Percentiles rank a stretch among this genome's conserved stretches.
phyloP scores from a whole-genome alignment of 2,329 filamentous ascomycete species.

The Talaromyces sp. region DNA sequence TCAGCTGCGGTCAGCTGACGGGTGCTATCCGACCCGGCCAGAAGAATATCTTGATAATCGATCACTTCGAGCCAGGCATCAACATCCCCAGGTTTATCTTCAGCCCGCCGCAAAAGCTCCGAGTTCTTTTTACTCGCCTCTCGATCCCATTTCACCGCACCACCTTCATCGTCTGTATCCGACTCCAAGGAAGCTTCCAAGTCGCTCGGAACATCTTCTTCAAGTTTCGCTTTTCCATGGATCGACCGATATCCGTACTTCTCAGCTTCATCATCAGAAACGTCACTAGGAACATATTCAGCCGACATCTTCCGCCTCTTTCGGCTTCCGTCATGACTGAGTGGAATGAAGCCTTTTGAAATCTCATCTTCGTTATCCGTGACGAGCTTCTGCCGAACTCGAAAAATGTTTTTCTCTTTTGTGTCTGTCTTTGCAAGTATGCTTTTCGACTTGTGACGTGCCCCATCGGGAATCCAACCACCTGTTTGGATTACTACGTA shows the following conservation, averaged over 20 bases:
- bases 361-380: slow-evolving; percentile 22
- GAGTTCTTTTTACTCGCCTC: slow-evolving; percentile 46
- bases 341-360: slow-evolving; percentile 33
- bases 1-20: slow-evolving; percentile 58
- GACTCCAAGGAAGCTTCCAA: slow-evolving; percentile 50
- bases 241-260: slow-evolving; percentile 63
- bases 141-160: slow-evolving; percentile 41
- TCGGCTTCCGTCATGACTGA: slow-evolving; percentile 24
- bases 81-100: slow-evolving; percentile 64
- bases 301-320: slow-evolving; percentile 42
- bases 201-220: slow-evolving; percentile 46
- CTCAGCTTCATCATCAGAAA: slow-evolving; percentile 47
- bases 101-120: slow-evolving; percentile 61
- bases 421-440: slow-evolving; percentile 31
- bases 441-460: slow-evolving; percentile 47
- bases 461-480: slow-evolving; percentile 37
- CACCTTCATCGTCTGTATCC: slow-evolving; percentile 40
- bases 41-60: slow-evolving; percentile 68
- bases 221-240: slow-evolving; percentile 57
- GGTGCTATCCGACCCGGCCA: slow-evolving; percentile 45
- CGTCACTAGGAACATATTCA: slow-evolving; percentile 20
- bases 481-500: slow-evolving; percentile 36
- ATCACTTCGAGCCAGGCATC: slow-evolving; percentile 76
- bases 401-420: slow-evolving; percentile 25
- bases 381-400: slow-evolving; percentile 25